phyloP scores from a whole-genome alignment of 169 alveolate species.

The Miamiensis avidus region DNA sequence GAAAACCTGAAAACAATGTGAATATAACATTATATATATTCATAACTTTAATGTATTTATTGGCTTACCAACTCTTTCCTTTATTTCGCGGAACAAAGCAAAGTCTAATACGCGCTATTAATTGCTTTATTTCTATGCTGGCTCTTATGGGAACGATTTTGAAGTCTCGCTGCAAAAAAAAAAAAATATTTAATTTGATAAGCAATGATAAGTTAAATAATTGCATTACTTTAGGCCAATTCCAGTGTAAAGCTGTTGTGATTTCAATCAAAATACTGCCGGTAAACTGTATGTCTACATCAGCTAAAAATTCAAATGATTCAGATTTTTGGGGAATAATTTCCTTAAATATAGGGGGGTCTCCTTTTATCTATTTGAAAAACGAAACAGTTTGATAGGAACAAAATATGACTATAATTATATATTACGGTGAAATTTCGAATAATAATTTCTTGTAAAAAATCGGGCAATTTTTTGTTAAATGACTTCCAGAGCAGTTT shows the following conservation, averaged over 20 bases:
- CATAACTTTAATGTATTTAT: no score
- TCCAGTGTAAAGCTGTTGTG: not conserved
- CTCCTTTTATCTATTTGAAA: not conserved
- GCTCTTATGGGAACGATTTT: not conserved
- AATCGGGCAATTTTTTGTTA: not conserved
- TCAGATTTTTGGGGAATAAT: not conserved
- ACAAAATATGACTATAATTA: no score
- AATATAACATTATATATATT: no score
- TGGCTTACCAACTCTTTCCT: not conserved
- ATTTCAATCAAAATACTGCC: not conserved
- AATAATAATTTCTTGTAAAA: not conserved
- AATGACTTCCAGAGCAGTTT: not conserved
- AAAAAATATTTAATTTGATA: no score
- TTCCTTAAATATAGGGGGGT: not conserved
- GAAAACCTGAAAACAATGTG: not conserved
- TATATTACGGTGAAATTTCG: not conserved
- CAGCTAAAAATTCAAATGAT: not conserved
- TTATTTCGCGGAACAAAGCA: not conserved
- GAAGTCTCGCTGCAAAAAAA: not conserved
- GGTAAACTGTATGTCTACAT: not conserved
- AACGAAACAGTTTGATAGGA: no score
- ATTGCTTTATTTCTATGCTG: not conserved
- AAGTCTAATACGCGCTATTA: not conserved
- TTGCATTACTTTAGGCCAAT: not conserved
- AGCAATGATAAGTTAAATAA: not conserved